Conservation (phyloP, 208 protist species). For the Porcisia hertigi region DNA sequence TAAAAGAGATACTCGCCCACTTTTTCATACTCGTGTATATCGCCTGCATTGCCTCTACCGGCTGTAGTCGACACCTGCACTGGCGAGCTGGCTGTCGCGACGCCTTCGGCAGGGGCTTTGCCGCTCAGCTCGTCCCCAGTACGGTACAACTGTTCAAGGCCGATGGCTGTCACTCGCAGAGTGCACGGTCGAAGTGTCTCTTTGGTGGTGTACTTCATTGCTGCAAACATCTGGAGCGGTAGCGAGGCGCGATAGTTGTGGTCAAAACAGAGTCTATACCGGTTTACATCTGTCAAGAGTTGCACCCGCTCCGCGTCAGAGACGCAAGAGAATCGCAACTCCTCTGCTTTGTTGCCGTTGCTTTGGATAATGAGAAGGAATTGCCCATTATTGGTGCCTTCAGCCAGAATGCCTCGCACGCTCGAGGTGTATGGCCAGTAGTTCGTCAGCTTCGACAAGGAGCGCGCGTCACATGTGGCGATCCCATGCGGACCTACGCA, state of each 20-base stretch:
- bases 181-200: conserved; percentile 40
- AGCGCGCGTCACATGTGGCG: conserved; percentile 77
- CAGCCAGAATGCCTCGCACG: conserved; percentile 44
- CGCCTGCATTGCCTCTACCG: not conserved
- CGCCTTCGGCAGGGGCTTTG: not conserved
- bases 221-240: conserved; percentile 36
- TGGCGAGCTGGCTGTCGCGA: not conserved
- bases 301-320: conserved; percentile 64
- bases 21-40: conserved; percentile 12
- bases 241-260: conserved; percentile 25
- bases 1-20: conserved; percentile 80
- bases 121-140: not conserved
- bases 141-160: conserved; percentile 45
- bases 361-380: conserved; percentile 60
- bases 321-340: conserved; percentile 67
- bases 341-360: conserved; percentile 40
- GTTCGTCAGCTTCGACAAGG: conserved; percentile 83
- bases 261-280: conserved; percentile 65
- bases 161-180: conserved; percentile 64
- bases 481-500: conserved; percentile 52
- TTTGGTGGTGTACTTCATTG: conserved; percentile 59
- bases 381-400: conserved; percentile 27
- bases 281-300: conserved; percentile 88
- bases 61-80: not conserved
- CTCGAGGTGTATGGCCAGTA: conserved; percentile 57